These are phyloP conservation scores for Auriscalpium microsporum DNA, from an alignment of 768 basidiomycete genomes.

Conservation along the genomic window DNA sequence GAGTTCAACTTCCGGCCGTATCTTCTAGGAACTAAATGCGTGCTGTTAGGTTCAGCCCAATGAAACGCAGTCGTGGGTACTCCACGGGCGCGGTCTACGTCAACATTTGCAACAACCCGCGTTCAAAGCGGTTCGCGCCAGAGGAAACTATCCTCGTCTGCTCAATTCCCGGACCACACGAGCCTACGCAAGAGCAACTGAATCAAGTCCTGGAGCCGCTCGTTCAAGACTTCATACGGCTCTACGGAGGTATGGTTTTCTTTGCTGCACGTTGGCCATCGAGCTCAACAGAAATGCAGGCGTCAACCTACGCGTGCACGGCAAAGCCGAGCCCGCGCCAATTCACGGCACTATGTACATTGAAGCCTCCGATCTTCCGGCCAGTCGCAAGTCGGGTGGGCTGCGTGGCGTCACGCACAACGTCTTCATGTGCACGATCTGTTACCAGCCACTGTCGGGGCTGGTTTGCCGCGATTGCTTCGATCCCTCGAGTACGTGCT, in stretches of 20 bases:
- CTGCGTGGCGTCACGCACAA: not conserved
- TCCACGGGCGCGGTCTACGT: constrained; percentile 21
- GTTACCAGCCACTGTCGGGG: not conserved
- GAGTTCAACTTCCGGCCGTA: not conserved
- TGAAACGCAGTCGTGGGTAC: constrained; percentile 4
- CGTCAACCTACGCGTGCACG: not conserved
- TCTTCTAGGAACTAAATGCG: not conserved
- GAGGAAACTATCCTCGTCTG: constrained; percentile 18
- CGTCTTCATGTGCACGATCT: constrained; percentile 8
- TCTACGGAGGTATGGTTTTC: constrained; percentile 11
- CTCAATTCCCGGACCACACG: constrained; percentile 18
- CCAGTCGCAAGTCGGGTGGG: constrained; percentile 16
- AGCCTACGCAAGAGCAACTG: constrained; percentile 10
- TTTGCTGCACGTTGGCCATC: not conserved
- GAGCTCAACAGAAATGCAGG: not conserved
- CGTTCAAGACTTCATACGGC: constrained; percentile 4
- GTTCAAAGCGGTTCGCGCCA: constrained; percentile 7
- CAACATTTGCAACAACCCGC: constrained; percentile 18
- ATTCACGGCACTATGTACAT: constrained; percentile 5
- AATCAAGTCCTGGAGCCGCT: constrained; percentile 11
- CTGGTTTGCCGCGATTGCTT: not conserved
- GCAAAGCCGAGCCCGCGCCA: not conserved
- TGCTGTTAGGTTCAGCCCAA: constrained; percentile 16
- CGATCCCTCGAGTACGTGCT: constrained; percentile 1
- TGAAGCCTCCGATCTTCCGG: constrained; percentile 17